Base-by-base conservation (phyloP, 148 eudicot species). In the Persicaria maculosa region DNA sequence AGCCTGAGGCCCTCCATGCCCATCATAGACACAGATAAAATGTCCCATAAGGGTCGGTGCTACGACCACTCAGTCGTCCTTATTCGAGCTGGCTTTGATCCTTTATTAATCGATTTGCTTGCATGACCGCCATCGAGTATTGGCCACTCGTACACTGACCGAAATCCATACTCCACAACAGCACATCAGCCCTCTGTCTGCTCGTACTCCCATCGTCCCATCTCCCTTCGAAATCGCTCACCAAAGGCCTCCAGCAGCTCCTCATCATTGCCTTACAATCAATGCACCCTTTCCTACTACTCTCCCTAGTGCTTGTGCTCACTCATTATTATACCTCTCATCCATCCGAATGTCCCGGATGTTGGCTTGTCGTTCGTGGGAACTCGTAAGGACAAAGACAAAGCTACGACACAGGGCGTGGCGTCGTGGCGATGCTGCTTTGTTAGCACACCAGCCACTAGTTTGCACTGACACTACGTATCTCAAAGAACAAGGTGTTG, bases 1-100 rank as follows among this genome's bases (percentile, higher is more conserved):
- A 10, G 94, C 83, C 74, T 89, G 89, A 15, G 94, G 88, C 16
- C 97, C 97, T 69, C 97, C 97, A 86, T 92, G 97, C 15, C 97
- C 97, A 71, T 92, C 97, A 80, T 92, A 92, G 48, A 93, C 83
- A 1, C 98, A 97, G 47, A 93, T 52, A 20, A 91, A n/a, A 93
- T 1, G 98, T 93, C 20, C 96, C 98, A 65, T 19, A 62, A 72
- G 87, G 89, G 1, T 93, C 96, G 1, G 86, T 84, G n/a, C n/a
- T n/a, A n/a, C n/a, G n/a, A n/a, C n/a, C n/a, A n/a, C n/a, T n/a
- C 76, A 93, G 77, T 4, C 84, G 83, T 2, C 94, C 97, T 2
- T 91, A 86, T 80, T 89, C 97, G 4, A 93, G 77, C 74, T 86
- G 98, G 77, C 90, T 76, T 73, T 91, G 90, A 85, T 93, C 98